These are phyloP conservation scores for Cytospora leucostoma DNA, from an alignment of 2,329 filamentous ascomycete genomes.

Conservation along the genomic window DNA sequence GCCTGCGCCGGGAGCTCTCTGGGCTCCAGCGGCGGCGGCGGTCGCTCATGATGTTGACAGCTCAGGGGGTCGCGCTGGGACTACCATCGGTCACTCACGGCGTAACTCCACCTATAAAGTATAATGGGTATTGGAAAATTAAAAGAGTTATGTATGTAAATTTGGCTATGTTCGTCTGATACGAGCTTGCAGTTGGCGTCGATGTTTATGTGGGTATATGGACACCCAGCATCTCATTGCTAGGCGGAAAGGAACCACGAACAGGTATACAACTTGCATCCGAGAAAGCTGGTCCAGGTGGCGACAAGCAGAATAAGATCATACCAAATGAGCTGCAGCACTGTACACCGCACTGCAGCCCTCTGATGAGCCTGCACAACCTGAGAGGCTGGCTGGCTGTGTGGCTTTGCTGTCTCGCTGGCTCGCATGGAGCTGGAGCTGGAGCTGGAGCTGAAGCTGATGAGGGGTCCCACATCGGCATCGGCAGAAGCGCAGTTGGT, in stretches of 20 bases:
- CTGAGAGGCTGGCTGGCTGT: not conserved
- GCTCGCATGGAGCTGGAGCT: no score
- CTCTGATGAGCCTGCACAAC: not conserved
- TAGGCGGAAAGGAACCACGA: not conserved
- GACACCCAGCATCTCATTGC: not conserved
- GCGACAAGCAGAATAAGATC: not conserved
- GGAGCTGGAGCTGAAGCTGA: not conserved
- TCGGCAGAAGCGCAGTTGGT: not conserved
- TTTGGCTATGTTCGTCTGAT: not conserved
- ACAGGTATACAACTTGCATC: not conserved
- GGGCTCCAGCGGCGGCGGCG: slow-evolving; percentile 58
- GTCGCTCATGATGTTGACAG: slow-evolving; percentile 54
- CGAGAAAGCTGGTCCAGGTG: not conserved
- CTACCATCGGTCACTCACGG: slow-evolving; percentile 21
- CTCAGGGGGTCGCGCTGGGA: slow-evolving; percentile 8
- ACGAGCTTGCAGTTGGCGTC: not conserved
- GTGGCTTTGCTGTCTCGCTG: not conserved
- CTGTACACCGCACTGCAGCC: not conserved
- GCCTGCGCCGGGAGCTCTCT: slow-evolving; percentile 56
- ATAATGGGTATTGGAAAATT: no score
- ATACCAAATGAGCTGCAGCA: not conserved
- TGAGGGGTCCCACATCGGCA: slow-evolving; percentile 5
- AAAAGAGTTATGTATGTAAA: not conserved
- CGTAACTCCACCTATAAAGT: not conserved
- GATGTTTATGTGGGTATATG: not conserved